Evolutionary conservation across 345 rosid genomes (phyloP).

Genomic region (Eucalyptus polybractea): DNA sequence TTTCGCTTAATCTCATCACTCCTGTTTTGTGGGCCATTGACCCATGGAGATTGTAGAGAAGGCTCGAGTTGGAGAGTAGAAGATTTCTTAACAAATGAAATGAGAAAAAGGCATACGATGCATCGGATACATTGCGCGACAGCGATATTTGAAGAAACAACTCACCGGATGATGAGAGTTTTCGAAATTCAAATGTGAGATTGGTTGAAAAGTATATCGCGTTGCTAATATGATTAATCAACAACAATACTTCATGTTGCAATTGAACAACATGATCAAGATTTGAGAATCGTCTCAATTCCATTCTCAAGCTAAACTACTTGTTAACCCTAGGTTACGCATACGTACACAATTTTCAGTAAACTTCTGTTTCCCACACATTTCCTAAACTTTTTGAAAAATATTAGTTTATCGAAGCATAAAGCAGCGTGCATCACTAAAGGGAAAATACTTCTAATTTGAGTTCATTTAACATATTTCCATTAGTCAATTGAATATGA

Average conservation of each 20-base stretch:
- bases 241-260: not conserved
- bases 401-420: not conserved
- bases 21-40: not conserved
- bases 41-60: not conserved
- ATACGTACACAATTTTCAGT: rapidly evolving
- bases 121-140: not conserved
- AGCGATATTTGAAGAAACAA: not conserved
- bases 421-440: not conserved
- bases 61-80: not conserved
- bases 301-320: not conserved
- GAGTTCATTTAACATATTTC: not conserved
- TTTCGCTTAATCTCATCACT: too few species aligned
- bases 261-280: not conserved
- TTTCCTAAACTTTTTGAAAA: not conserved
- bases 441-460: not conserved
- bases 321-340: too few species aligned
- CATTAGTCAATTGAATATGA: not conserved
- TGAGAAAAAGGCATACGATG: not conserved
- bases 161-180: not conserved
- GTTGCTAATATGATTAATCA: not conserved
- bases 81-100: not conserved
- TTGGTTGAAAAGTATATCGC: not conserved
- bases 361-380: not conserved
- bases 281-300: not conserved
- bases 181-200: not conserved